These are phyloP conservation scores for Cadophora luteo-olivacea DNA, from an alignment of 2,329 filamentous ascomycete species.

Conservation along the genomic window DNA sequence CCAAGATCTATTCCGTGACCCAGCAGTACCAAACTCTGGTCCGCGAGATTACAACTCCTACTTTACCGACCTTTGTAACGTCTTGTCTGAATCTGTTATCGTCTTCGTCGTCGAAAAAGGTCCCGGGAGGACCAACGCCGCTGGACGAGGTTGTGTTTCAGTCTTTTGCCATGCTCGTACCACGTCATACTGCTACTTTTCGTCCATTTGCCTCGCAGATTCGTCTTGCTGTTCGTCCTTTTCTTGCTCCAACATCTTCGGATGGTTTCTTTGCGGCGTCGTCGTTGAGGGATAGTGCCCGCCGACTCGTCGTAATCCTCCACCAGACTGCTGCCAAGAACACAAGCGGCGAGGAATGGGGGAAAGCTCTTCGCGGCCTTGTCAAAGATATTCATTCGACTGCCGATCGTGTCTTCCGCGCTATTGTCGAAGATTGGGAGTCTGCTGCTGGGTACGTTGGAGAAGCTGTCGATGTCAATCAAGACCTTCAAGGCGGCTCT, in stretches of 20 bases:
- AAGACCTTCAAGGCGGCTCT: constrained; percentile 55
- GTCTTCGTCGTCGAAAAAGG: constrained; percentile 46
- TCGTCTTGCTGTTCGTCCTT: constrained; percentile 61
- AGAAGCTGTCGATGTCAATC: constrained; percentile 52
- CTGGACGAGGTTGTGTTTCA: constrained; percentile 73
- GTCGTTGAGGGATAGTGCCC: constrained; percentile 62
- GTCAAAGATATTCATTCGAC: constrained; percentile 72
- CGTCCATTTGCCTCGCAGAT: constrained; percentile 77
- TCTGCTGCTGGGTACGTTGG: constrained; percentile 60
- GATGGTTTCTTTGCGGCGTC: constrained; percentile 56
- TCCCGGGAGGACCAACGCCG: constrained; percentile 50
- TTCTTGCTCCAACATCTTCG: constrained; percentile 69
- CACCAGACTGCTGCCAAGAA: constrained; percentile 85
- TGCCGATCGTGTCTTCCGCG: constrained; percentile 78
- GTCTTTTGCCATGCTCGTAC: constrained; percentile 74
- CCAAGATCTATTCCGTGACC: constrained; percentile 83
- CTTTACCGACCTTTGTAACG: constrained; percentile 75
- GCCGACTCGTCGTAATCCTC: constrained; percentile 71
- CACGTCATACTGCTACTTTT: constrained; percentile 83
- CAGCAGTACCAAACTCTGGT: constrained; percentile 83
- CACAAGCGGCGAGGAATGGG: constrained; percentile 79
- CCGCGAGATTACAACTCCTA: constrained; percentile 87
- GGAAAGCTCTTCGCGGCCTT: constrained; percentile 65
- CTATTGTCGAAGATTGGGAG: constrained; percentile 83
- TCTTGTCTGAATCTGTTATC: constrained; percentile 73